These are phyloP conservation scores for Aspergillus glaucus DNA, from an alignment of 2,329 filamentous ascomycete genomes.

Conservation along the genomic window DNA sequence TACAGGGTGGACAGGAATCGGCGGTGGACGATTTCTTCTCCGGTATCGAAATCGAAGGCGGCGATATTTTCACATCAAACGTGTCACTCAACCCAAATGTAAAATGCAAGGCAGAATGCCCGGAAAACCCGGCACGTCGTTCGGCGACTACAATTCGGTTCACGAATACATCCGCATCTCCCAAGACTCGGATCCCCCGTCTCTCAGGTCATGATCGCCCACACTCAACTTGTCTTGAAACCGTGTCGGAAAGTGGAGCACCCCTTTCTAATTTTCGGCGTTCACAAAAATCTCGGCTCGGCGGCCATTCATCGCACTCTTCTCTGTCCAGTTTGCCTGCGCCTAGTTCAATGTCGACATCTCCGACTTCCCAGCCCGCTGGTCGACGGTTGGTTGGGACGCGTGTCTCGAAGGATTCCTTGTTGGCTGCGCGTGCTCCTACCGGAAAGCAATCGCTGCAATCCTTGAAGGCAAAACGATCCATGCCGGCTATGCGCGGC, in stretches of 20 bases:
- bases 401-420: slow-evolving; percentile 29
- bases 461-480: slow-evolving; percentile 54
- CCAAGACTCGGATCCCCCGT: slow-evolving; percentile 68
- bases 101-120: slow-evolving; percentile 68
- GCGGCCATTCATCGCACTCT: slow-evolving; percentile 60
- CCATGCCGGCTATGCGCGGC: slow-evolving; percentile 52
- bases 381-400: slow-evolving; percentile 53
- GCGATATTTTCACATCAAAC: slow-evolving; percentile 75
- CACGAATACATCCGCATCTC: slow-evolving; percentile 63
- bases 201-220: slow-evolving; percentile 66
- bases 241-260: slow-evolving; percentile 83
- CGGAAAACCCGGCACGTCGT: slow-evolving; percentile 62
- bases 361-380: slow-evolving; percentile 54
- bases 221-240: slow-evolving; percentile 69
- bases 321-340: slow-evolving; percentile 60
- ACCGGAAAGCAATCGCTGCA: slow-evolving; percentile 52
- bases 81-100: slow-evolving; percentile 85
- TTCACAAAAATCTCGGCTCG: slow-evolving; percentile 58
- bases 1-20: slow-evolving; percentile 11
- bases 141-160: slow-evolving; percentile 84
- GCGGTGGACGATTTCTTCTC: slow-evolving; percentile 70
- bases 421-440: slow-evolving; percentile 44
- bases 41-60: slow-evolving; percentile 79
- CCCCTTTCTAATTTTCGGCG: slow-evolving; percentile 58
- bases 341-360: slow-evolving; percentile 54